These are phyloP conservation scores for Erodium moschatum DNA, from an alignment of 441 rosid species.

Conservation along the genomic window DNA sequence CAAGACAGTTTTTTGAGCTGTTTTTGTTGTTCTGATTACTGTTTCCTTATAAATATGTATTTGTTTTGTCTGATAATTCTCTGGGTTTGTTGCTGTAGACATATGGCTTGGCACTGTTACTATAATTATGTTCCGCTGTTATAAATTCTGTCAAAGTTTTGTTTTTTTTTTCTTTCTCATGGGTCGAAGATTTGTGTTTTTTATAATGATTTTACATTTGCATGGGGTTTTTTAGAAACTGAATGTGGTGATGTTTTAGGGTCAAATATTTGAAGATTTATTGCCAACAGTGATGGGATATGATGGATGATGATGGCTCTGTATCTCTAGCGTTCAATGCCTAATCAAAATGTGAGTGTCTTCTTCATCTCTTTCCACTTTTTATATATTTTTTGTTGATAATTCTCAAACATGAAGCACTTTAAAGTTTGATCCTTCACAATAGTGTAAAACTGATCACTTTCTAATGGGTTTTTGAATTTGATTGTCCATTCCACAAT, in stretches of 20 bases:
- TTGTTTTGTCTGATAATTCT: constrained; percentile 9
- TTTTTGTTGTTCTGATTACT: neutral
- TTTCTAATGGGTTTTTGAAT: constrained; percentile 3
- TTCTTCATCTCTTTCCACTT: neutral
- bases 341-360: constrained; percentile 9
- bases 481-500: neutral
- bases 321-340: neutral
- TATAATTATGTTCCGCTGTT: too few relatives aligned
- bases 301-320: neutral
- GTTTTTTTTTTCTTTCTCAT: neutral
- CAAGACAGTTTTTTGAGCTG: constrained; percentile 3
- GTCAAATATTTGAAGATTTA: constrained; percentile 10
- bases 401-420: too few relatives aligned
- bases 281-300: constrained; percentile 10
- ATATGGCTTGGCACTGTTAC: too few relatives aligned
- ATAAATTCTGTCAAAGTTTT: neutral
- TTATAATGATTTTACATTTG: constrained; percentile 6
- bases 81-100: neutral
- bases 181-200: too few relatives aligned
- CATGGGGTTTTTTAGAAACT: constrained; percentile 10
- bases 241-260: constrained; percentile 7
- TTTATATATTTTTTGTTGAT: too few relatives aligned
- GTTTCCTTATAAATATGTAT: too few relatives aligned
- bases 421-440: neutral
- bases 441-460: neutral